These are phyloP conservation scores for Coemansia sp. DNA, from an alignment of 192 early-diverging fungal species.

Conservation along the genomic window DNA sequence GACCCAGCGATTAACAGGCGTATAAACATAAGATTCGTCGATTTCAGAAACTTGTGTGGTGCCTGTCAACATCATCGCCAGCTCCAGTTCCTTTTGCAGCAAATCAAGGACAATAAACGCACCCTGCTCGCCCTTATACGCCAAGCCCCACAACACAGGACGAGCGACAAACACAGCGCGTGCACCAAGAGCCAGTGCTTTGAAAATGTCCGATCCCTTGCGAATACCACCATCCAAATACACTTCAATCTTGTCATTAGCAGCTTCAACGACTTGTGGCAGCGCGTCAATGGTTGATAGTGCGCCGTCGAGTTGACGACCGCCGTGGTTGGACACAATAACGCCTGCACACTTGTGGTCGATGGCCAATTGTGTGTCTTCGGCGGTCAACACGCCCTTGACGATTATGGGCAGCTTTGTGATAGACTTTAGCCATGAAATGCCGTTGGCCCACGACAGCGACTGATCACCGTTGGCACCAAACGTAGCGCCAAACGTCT, in stretches of 20 bases:
- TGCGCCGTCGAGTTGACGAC: constrained; percentile 86
- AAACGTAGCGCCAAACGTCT: constrained; percentile 52
- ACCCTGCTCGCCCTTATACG: constrained; percentile 83
- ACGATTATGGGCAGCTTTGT: constrained; percentile 84
- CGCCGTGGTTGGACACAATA: constrained; percentile 95
- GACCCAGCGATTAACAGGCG: constrained; percentile 44
- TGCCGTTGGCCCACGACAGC: constrained; percentile 80
- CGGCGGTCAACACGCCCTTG: constrained; percentile 89
- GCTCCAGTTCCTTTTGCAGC: constrained; percentile 81
- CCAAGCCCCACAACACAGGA: constrained; percentile 75
- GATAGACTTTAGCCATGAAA: constrained; percentile 82
- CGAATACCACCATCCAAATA: constrained; percentile 94
- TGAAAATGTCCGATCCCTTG: constrained; percentile 89
- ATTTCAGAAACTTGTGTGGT: constrained; percentile 66
- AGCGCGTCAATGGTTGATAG: constrained; percentile 82
- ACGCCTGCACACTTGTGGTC: constrained; percentile 76
- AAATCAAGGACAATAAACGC: constrained; percentile 73
- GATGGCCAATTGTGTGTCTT: constrained; percentile 86
- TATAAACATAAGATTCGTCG: constrained; percentile 52
- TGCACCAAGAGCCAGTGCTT: constrained; percentile 94
- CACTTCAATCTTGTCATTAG: constrained; percentile 72
- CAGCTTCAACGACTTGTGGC: constrained; percentile 78
- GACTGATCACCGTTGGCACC: constrained; percentile 63
- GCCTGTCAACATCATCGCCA: constrained; percentile 76
- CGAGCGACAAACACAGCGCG: constrained; percentile 65